Percentiles rank a stretch among this genome's conserved stretches.
phyloP scores from a whole-genome alignment of 164 flowering plant species.

The Kalanchoe fedtschenkoi region DNA sequence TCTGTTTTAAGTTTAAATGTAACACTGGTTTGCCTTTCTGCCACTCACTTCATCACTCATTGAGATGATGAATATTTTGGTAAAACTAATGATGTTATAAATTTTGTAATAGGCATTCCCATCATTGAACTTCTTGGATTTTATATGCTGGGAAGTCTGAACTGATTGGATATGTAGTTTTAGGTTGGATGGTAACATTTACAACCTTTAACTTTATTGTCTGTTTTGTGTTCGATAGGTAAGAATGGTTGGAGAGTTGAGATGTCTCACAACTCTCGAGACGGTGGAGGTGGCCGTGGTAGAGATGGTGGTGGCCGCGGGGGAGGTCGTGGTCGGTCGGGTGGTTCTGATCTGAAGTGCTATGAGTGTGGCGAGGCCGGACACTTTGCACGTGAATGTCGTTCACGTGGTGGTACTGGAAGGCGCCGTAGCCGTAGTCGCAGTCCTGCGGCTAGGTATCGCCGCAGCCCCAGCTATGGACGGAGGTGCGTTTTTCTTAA shows the following conservation, averaged over 20 bases:
- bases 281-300: constrained; percentile 40
- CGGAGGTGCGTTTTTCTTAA: constrained; percentile 39
- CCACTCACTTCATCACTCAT: too few relatives aligned
- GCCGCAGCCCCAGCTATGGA: constrained; percentile 90
- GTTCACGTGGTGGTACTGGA: constrained; percentile 60
- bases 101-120: too few relatives aligned
- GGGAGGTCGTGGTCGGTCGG: constrained; percentile 61
- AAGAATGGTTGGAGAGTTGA: constrained; percentile 96
- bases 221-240: constrained; percentile 30
- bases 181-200: too few relatives aligned
- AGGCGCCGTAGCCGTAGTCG: constrained; percentile 86
- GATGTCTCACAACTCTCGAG: constrained; percentile 79
- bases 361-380: constrained; percentile 97
- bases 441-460: constrained; percentile 26
- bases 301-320: constrained; percentile 41
- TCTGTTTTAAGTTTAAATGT: too few relatives aligned
- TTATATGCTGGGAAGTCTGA: too few relatives aligned
- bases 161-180: too few relatives aligned
- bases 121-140: too few relatives aligned
- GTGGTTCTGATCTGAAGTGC: constrained; percentile 85
- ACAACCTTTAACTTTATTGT: neutral
- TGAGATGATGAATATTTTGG: too few relatives aligned
- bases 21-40: too few relatives aligned
- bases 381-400: constrained; percentile 94
- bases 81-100: too few relatives aligned